A percentile compares a stretch with the other conserved stretches of the same genome.
phyloP scores from a whole-genome alignment of 495 filamentous ascomycete species.

The Podospora sp. region DNA sequence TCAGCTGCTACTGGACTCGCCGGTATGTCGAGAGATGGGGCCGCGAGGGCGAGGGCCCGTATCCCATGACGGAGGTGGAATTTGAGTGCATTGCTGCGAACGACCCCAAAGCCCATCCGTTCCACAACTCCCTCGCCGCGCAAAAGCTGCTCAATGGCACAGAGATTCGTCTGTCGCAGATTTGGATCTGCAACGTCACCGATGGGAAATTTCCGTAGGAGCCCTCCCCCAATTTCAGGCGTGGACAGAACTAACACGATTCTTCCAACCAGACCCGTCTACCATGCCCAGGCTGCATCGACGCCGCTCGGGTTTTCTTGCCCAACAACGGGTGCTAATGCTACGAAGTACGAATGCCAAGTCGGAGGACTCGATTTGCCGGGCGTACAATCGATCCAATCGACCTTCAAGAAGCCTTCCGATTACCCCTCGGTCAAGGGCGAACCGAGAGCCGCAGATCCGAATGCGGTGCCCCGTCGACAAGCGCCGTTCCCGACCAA shows the following conservation, averaged over 20 bases:
- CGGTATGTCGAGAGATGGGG: not conserved
- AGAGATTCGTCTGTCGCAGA: not conserved
- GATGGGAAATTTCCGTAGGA: not conserved
- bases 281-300: not conserved
- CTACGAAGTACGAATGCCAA: not conserved
- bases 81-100: not conserved
- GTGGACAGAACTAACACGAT: not conserved
- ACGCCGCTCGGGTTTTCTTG: not conserved
- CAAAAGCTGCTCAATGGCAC: not conserved
- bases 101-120: not conserved
- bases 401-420: not conserved
- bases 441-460: not conserved
- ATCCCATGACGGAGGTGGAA: not conserved
- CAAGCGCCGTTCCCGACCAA: not conserved
- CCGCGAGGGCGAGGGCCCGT: slow-evolving; percentile 1
- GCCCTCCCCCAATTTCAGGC: not conserved
- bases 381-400: not conserved
- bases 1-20: not conserved
- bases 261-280: not conserved
- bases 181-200: slow-evolving; percentile 2
- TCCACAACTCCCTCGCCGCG: not conserved
- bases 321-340: not conserved
- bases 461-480: not conserved
- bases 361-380: not conserved
- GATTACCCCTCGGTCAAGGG: not conserved